Evolutionary conservation across 1,284 basidiomycete species (phyloP).

Genomic region (Salmacisia buchloeana): DNA sequence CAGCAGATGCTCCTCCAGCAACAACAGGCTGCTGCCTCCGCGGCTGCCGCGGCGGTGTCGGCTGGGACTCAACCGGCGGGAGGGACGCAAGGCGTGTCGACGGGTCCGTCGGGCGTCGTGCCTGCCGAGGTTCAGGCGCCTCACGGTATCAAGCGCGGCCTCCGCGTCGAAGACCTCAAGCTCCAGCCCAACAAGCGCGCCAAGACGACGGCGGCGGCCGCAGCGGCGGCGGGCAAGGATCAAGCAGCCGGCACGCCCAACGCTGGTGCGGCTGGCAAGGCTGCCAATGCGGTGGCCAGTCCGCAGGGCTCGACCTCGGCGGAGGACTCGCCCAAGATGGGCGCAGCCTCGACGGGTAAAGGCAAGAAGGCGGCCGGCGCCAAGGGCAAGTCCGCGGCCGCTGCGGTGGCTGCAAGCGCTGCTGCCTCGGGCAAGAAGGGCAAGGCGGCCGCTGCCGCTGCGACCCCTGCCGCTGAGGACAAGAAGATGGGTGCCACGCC

Average conservation of each 20-base stretch:
- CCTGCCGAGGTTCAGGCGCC: conserved; percentile 6
- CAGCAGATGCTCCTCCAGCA: not conserved
- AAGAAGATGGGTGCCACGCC: not conserved
- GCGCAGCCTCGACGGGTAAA: conserved; percentile 24
- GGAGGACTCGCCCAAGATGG: conserved; percentile 30
- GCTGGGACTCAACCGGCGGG: too few relatives aligned
- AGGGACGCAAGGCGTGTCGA: not conserved
- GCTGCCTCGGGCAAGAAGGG: conserved; percentile 27
- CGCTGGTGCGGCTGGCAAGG: not conserved
- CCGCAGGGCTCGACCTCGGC: conserved; percentile 16
- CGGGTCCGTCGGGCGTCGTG: not conserved
- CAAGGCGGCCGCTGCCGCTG: conserved; percentile 24
- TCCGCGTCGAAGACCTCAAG: conserved; percentile 45
- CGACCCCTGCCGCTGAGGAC: conserved; percentile 20
- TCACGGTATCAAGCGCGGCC: conserved; percentile 39
- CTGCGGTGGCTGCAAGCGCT: too few relatives aligned
- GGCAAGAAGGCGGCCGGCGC: conserved; percentile 21
- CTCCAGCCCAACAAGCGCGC: conserved; percentile 40
- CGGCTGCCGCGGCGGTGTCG: too few relatives aligned
- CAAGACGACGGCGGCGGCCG: conserved; percentile 13
- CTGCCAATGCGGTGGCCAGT: conserved; percentile 13
- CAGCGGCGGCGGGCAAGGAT: not conserved
- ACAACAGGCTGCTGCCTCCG: too few relatives aligned
- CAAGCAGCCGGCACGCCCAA: too few relatives aligned
- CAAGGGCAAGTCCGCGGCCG: conserved; percentile 13